Base-by-base conservation (phyloP, 164 flowering plant species). In the Hamamelis virginiana region DNA sequence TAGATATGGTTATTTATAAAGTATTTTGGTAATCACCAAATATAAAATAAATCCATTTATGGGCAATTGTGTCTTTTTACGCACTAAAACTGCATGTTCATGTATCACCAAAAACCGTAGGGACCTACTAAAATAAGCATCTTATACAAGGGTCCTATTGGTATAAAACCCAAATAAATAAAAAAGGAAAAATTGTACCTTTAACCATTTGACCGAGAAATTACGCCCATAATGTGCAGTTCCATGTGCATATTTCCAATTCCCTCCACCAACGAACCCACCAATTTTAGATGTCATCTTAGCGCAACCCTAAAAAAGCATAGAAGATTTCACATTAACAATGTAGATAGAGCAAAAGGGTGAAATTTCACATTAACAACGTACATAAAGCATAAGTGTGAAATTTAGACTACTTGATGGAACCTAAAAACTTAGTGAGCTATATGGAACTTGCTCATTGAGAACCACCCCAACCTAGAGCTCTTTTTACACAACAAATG, bases 221-320 rank as follows among this genome's bases (percentile, higher is more conserved):
- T 96, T 96, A 43, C 98, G 86, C 56, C 99, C 99, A 84, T 90
- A 96, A 75, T 93, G 99, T 75, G 98, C 97, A 70, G 98, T 90
- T 74, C 99, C 99, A 81, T 96, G 99, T 18, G 91, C 92, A 85
- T 93, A 85, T 77, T 96, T 96, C 99, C 99, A 96, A 61, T 93
- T 93, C 27, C 99, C 99, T 51, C 97, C 99, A 60, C 86, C 90
- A 75, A 85, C 87, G 74, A 76, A 82, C 13, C 92, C 99, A 74
- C 99, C 99, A 81, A 93, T 96, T 84, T 87, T 89, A 45, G 98
- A 91, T 74, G 89, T 90, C 99, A 96, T 96, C 84, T 91, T 96
- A 66, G 99, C 99, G 80, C 98, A 93, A 65, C 99, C 99, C 99
- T 96, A 55, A 43, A 28, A 77, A 75, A 51, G 57, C 68, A 78